These are phyloP conservation scores for Nitzschia sp. DNA, from an alignment of 108 stramenopile genomes.

Conservation along the genomic window DNA sequence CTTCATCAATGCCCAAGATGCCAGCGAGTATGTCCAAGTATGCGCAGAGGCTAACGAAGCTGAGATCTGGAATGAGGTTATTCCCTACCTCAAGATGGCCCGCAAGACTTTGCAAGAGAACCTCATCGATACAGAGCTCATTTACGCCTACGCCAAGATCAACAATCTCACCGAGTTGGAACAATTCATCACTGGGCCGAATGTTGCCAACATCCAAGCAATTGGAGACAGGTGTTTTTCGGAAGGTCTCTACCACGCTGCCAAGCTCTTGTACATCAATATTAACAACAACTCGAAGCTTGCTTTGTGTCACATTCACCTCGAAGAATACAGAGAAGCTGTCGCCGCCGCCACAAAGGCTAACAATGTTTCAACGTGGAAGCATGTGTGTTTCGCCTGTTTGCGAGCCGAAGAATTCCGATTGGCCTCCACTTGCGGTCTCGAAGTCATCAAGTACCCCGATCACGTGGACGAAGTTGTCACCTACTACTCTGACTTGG, in stretches of 20 bases:
- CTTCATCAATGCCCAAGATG: constrained; percentile 98
- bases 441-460: constrained; percentile 99
- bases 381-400: constrained; percentile 97
- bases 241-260: constrained; percentile 96
- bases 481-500: constrained; percentile 95
- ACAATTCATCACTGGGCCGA: constrained; percentile 95
- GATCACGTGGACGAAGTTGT: constrained; percentile 99
- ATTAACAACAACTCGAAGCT: constrained; percentile 99
- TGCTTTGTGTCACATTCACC: constrained; percentile 96
- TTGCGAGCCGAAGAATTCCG: constrained; percentile 95
- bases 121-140: constrained; percentile 97
- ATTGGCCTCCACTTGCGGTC: constrained; percentile 94
- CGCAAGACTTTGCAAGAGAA: constrained; percentile 97
- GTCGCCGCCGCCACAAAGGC: constrained; percentile 98
- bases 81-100: constrained; percentile 99
- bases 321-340: constrained; percentile 98
- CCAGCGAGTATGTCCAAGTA: constrained; percentile 93
- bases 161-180: constrained; percentile 97
- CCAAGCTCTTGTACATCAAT: constrained; percentile 94
- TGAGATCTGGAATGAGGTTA: constrained; percentile 93
- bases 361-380: constrained; percentile 99
- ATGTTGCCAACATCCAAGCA: constrained; percentile 97
- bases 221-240: constrained; percentile 96
- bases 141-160: constrained; percentile 96
- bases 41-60: constrained; percentile 94